Conservation (phyloP, 768 basidiomycete genomes). For the Suillus brevipes region DNA sequence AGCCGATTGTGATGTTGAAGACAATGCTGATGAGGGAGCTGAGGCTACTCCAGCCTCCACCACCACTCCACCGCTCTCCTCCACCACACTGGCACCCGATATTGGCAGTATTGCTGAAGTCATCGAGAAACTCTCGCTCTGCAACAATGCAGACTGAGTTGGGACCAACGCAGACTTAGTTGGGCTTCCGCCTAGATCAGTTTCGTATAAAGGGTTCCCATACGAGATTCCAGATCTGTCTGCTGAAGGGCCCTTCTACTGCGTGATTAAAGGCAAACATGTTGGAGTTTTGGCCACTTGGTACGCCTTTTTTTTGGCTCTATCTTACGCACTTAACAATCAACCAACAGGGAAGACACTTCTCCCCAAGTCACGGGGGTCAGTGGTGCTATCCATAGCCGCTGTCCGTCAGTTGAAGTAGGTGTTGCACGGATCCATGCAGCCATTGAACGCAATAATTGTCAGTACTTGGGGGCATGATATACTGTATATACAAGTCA, state of each 20-base stretch:
- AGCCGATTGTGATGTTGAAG: too few species aligned
- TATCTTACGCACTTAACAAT: neutral
- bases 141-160: too few species aligned
- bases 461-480: neutral
- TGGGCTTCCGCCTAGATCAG: neutral
- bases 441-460: neutral
- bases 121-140: too few species aligned
- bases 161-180: neutral
- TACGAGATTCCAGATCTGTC: neutral
- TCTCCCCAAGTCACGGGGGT: neutral
- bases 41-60: too few species aligned
- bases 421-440: neutral
- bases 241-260: neutral
- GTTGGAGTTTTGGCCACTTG: neutral
- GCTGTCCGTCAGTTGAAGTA: neutral
- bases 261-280: neutral
- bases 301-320: neutral
- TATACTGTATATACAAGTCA: too few species aligned
- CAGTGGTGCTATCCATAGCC: neutral
- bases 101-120: too few species aligned
- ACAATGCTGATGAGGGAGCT: neutral
- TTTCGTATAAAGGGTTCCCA: neutral
- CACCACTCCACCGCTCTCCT: neutral
- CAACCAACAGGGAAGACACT: neutral
- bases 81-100: too few species aligned